phyloP scores from a whole-genome alignment of 2,329 filamentous ascomycete genomes.

The Epichloe scottii region DNA sequence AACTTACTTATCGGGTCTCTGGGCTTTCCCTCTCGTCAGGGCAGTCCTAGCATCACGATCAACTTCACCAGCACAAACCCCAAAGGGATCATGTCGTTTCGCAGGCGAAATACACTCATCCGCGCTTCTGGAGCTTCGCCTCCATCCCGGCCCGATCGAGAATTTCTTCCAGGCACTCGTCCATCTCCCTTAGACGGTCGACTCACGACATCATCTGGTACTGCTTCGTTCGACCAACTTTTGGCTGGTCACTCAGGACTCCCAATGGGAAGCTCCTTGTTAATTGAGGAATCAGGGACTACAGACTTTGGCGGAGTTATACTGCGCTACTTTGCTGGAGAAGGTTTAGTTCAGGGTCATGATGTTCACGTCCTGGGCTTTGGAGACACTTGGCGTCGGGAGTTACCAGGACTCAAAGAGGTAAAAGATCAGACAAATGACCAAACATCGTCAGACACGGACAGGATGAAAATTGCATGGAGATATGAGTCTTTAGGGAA shows the following conservation, averaged over 20 bases:
- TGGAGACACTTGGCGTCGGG: conserved; percentile 67
- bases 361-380: conserved; percentile 75
- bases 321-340: conserved; percentile 79
- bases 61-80: neutral
- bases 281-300: conserved; percentile 81
- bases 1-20: neutral
- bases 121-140: conserved; percentile 16
- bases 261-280: conserved; percentile 63
- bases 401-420: conserved; percentile 60
- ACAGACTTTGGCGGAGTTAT: conserved; percentile 86
- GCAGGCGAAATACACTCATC: conserved; percentile 43
- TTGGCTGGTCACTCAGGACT: conserved; percentile 80
- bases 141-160: conserved; percentile 19
- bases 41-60: neutral
- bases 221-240: conserved; percentile 69
- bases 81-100: conserved; percentile 37
- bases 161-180: conserved; percentile 43
- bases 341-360: conserved; percentile 86
- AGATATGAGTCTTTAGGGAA: conserved; percentile 71
- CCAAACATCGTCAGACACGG: conserved; percentile 32
- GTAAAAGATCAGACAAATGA: conserved; percentile 25
- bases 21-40: neutral
- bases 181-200: conserved; percentile 84
- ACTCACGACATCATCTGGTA: conserved; percentile 82
- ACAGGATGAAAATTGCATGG: conserved; percentile 99